A percentile compares a stretch with the other conserved stretches of the same genome.
Conservation (phyloP, 805 yeast species). For the Wickerhamomyces bovis region DNA sequence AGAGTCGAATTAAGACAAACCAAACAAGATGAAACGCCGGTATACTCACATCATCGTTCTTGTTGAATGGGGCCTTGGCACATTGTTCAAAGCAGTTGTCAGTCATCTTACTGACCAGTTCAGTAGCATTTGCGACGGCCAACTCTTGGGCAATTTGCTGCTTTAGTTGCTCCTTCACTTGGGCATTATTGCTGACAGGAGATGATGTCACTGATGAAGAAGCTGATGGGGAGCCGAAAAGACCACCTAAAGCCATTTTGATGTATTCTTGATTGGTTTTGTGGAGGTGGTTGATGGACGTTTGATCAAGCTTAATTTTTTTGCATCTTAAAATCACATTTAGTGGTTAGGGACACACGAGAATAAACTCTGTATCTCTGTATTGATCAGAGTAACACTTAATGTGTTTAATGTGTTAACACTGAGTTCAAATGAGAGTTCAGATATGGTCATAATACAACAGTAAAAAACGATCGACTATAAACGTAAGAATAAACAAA, state of each 20-base stretch:
- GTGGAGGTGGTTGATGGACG: not conserved
- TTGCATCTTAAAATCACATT: not conserved
- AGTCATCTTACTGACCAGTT: conserved; percentile 76
- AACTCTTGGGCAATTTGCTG: conserved; percentile 72
- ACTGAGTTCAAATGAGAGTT: too few relatives aligned
- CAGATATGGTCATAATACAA: not conserved
- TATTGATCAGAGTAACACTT: too few relatives aligned
- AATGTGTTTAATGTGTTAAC: too few relatives aligned
- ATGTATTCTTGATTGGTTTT: not conserved
- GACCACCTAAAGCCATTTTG: conserved; percentile 22
- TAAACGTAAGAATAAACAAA: too few relatives aligned
- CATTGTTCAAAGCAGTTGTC: conserved; percentile 85
- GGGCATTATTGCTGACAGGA: conserved; percentile 28
- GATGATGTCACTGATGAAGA: conserved; percentile 22
- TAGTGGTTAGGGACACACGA: not conserved
- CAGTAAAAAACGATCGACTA: not conserved
- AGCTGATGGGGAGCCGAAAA: conserved; percentile 25
- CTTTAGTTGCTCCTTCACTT: conserved; percentile 58
- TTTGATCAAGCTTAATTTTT: not conserved
- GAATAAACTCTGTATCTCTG: too few relatives aligned
- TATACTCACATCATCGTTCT: conserved; percentile 41
- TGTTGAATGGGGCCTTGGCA: conserved; percentile 51
- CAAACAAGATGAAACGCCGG: not conserved
- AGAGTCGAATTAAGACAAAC: not conserved
- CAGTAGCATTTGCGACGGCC: conserved; percentile 89